Evolutionary conservation across 495 filamentous ascomycete species (phyloP).

Genomic region (Neurospora sp.): DNA sequence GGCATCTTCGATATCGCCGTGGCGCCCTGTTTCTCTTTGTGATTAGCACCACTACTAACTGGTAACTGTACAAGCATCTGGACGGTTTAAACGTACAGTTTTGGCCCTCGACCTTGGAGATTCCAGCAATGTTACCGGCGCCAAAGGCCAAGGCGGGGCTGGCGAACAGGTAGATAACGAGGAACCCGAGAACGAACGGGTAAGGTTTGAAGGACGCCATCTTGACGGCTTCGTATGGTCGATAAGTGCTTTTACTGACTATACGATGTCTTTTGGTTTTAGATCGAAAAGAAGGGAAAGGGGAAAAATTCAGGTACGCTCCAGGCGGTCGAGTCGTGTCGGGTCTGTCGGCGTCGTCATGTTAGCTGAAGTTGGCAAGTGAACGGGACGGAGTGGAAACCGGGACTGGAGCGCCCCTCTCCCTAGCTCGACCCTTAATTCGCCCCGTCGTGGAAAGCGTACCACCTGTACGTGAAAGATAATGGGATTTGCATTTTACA

Average conservation of each 20-base stretch:
- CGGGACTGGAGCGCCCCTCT: neutral
- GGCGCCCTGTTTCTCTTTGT: constrained; percentile 47
- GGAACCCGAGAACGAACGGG: constrained; percentile 31
- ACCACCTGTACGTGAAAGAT: neutral
- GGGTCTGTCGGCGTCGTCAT: neutral
- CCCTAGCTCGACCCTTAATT: neutral
- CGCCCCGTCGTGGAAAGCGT: neutral
- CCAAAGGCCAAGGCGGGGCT: constrained; percentile 69
- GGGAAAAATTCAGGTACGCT: neutral
- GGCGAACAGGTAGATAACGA: constrained; percentile 51
- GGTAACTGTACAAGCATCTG: neutral
- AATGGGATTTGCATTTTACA: neutral
- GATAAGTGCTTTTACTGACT: neutral
- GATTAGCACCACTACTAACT: neutral
- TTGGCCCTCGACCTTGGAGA: constrained; percentile 67
- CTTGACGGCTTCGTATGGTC: constrained; percentile 7
- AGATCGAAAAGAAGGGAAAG: neutral
- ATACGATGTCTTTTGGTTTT: neutral
- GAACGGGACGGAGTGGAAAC: neutral
- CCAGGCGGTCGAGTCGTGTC: neutral
- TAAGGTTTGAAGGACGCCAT: constrained; percentile 33
- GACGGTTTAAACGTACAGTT: constrained; percentile 44
- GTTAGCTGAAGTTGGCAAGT: neutral
- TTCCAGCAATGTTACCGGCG: constrained; percentile 71
- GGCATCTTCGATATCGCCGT: constrained; percentile 92